Base-by-base conservation (phyloP, 768 basidiomycete species). In the Crepidotus variabilis region DNA sequence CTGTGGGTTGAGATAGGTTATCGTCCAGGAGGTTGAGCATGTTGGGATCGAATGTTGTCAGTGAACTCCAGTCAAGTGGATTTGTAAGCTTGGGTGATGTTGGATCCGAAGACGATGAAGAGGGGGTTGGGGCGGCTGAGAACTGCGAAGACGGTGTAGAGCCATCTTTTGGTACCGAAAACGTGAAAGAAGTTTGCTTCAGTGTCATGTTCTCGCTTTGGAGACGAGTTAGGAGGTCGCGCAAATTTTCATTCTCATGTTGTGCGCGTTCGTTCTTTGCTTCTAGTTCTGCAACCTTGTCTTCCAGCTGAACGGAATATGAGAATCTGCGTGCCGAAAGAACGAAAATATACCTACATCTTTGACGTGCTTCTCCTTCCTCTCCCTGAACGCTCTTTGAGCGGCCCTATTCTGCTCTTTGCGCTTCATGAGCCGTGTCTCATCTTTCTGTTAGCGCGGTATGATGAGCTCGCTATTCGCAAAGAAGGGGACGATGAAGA, bases 331-430 rank as follows among this genome's bases (percentile, higher is more conserved):
- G 33, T 33, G 53, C 55, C 57, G 62, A 51, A 49, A 52, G 60
- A 11, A 20, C 36, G 45, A 32, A 9, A 18, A 43, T 34, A 58
- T 34, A 46, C 92, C 75, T 66, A 97, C 94, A 69, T 97, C 94
- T 68, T 92, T 94, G 61, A 98, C 92, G 70, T 97, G 94, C 65
- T 92, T 93, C 75, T 99, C 96, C 73, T 98, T 95, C 59, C 96
- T 82, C 71, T 98, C 97, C 54, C 96, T 79, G 77, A 99, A 99
- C 1, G 96, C 96, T 52, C 96, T 86, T 72, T 99, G 97, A 6
- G 96, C 96, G 2, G 94, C 94, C 54, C 96, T 81, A 64, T 99
- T 99, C 73, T 98, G 96, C 64, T 98, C 92, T 74, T 98, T 98
- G 60, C 96, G 86, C 67, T 96, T 95, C 60, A 90, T 59, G 4